A percentile compares a stretch with the other conserved stretches of the same genome.
Conservation (phyloP, 2,329 filamentous ascomycete genomes). For the Drechmeria coniospora region DNA sequence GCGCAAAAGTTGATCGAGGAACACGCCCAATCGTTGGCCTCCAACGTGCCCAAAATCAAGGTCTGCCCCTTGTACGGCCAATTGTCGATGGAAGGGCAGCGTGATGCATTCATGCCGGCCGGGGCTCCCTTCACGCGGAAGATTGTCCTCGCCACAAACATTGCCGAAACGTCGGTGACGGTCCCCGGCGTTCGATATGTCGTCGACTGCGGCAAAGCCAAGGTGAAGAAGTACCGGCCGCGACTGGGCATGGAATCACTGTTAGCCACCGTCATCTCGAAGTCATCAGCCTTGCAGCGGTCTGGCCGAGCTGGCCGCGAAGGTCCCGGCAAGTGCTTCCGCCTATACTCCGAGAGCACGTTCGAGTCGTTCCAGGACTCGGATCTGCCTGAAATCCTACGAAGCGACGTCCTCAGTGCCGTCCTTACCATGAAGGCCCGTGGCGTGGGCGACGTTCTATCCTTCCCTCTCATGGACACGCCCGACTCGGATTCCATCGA, state of each 20-base stretch:
- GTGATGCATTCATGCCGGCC: conserved; percentile 67
- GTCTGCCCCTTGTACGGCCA: conserved; percentile 81
- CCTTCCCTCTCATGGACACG: conserved; percentile 73
- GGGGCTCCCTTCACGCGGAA: conserved; percentile 64
- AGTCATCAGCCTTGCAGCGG: conserved; percentile 83
- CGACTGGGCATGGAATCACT: conserved; percentile 80
- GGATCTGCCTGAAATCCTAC: conserved; percentile 76
- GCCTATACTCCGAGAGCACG: conserved; percentile 70
- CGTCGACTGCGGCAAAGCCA: conserved; percentile 84
- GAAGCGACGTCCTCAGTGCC: conserved; percentile 75
- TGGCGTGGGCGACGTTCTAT: conserved; percentile 65
- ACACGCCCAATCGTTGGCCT: conserved; percentile 55
- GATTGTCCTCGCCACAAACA: conserved; percentile 86
- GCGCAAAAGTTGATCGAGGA: conserved; percentile 70
- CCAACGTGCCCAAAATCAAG: conserved; percentile 55
- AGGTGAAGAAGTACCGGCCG: conserved; percentile 80
- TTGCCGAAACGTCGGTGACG: conserved; percentile 96
- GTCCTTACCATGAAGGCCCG: conserved; percentile 88
- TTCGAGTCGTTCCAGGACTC: conserved; percentile 56
- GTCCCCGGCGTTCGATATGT: conserved; percentile 87
- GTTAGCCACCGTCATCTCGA: conserved; percentile 78
- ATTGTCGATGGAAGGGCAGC: conserved; percentile 71
- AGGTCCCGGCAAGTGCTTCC: conserved; percentile 74
- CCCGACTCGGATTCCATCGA: conserved; percentile 66
- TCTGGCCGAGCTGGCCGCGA: conserved; percentile 88